Evolutionary conservation across 345 rosid species (phyloP).

Genomic region (Durio zibethinus): DNA sequence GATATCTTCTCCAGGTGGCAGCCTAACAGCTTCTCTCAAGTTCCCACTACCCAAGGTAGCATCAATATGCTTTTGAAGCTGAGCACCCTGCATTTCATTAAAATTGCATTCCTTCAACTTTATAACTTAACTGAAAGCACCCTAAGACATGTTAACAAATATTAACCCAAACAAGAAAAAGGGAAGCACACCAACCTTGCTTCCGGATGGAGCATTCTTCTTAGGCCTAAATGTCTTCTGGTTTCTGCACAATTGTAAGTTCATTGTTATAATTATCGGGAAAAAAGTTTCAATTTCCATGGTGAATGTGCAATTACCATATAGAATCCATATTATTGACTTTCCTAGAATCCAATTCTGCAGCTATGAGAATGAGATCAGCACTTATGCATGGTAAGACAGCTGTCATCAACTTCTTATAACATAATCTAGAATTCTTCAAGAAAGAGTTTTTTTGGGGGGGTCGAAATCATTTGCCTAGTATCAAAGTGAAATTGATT

Average conservation of each 20-base stretch:
- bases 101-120: background rate
- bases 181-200: slow-evolving; percentile 39
- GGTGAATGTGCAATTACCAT: background rate
- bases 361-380: background rate
- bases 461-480: no score
- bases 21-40: slow-evolving; percentile 61
- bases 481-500: background rate
- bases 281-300: background rate
- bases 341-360: background rate
- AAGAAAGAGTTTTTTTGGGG: no score
- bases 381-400: background rate
- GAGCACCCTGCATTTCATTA: slow-evolving; percentile 51
- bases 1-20: slow-evolving; percentile 73
- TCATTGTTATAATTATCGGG: background rate
- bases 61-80: slow-evolving; percentile 61
- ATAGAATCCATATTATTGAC: background rate
- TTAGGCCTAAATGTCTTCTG: slow-evolving; percentile 72
- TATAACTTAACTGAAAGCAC: background rate
- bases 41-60: slow-evolving; percentile 73
- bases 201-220: slow-evolving; percentile 67
- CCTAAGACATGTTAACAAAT: background rate
- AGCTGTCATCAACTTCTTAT: background rate
- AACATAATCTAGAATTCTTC: background rate
- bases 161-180: background rate
- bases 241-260: slow-evolving; percentile 35